These are phyloP conservation scores for Lentinula raphanica DNA, from an alignment of 768 basidiomycete species.

Conservation along the genomic window DNA sequence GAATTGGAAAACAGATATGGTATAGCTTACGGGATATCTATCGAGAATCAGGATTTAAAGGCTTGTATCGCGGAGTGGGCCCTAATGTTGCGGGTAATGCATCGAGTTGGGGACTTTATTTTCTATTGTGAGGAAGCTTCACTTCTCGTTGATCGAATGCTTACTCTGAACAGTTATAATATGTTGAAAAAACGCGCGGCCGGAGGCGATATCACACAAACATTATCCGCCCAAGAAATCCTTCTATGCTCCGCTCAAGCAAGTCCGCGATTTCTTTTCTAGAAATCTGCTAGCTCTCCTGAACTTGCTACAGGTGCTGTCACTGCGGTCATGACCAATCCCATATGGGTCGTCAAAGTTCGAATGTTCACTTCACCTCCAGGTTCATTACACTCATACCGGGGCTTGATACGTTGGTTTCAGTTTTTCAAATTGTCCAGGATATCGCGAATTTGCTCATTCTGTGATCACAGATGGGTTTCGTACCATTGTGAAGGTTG, in stretches of 20 bases:
- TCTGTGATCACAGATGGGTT: background rate
- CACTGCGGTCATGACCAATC: slow-evolving; percentile 93
- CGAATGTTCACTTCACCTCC: slow-evolving; percentile 86
- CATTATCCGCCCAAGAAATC: slow-evolving; percentile 73
- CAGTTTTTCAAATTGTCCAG: slow-evolving; percentile 7
- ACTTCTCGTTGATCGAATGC: background rate
- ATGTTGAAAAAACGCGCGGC: slow-evolving; percentile 82
- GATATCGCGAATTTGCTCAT: background rate
- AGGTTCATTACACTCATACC: slow-evolving; percentile 68
- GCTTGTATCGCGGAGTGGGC: slow-evolving; percentile 84
- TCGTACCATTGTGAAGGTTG: slow-evolving; percentile 56
- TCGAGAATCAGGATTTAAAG: slow-evolving; percentile 69
- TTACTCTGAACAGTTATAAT: slow-evolving; percentile 62
- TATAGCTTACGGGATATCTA: slow-evolving; percentile 68
- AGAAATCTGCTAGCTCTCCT: slow-evolving; percentile 12
- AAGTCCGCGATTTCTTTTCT: slow-evolving; percentile 58
- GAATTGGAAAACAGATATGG: slow-evolving; percentile 73
- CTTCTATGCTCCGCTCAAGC: slow-evolving; percentile 92
- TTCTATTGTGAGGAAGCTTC: slow-evolving; percentile 75
- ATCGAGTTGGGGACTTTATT: slow-evolving; percentile 96
- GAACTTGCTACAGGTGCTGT: slow-evolving; percentile 64
- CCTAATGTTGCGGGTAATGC: slow-evolving; percentile 95
- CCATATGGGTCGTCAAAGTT: slow-evolving; percentile 96
- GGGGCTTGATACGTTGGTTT: slow-evolving; percentile 67
- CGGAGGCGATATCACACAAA: slow-evolving; percentile 56